Percentiles rank a stretch among this genome's conserved stretches.
Conservation (phyloP, 768 basidiomycete species). For the Sarcodon sp. region DNA sequence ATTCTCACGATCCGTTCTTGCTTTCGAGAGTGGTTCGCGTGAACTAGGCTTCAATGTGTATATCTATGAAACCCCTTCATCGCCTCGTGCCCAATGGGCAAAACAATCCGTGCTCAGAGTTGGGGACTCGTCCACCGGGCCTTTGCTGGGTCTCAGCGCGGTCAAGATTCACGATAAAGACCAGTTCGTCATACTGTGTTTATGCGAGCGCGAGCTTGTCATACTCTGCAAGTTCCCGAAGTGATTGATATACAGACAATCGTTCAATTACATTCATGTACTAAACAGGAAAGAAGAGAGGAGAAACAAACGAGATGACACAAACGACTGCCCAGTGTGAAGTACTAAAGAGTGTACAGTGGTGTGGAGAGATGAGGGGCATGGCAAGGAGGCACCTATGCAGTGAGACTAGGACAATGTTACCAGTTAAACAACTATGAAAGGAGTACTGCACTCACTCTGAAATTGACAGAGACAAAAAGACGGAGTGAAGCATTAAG, state of each 20-base stretch:
- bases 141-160: conserved; percentile 64
- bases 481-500: no score
- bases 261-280: no score
- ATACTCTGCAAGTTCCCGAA: conserved; percentile 26
- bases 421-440: no score
- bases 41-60: conserved; percentile 76
- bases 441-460: no score
- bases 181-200: conserved; percentile 39
- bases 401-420: no score
- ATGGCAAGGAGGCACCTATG: no score
- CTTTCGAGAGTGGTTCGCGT: conserved; percentile 69
- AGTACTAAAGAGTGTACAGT: no score
- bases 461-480: no score
- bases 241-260: background rate
- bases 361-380: no score
- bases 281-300: no score
- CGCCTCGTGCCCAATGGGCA: conserved; percentile 42
- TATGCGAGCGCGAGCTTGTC: conserved; percentile 70
- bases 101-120: conserved; percentile 77
- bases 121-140: conserved; percentile 55
- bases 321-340: no score
- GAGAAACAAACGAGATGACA: no score
- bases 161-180: conserved; percentile 20
- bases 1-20: conserved; percentile 42
- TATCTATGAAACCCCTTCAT: conserved; percentile 52